Base-by-base conservation (phyloP, 2,329 filamentous ascomycete species). In the Diaporthe capsici region DNA sequence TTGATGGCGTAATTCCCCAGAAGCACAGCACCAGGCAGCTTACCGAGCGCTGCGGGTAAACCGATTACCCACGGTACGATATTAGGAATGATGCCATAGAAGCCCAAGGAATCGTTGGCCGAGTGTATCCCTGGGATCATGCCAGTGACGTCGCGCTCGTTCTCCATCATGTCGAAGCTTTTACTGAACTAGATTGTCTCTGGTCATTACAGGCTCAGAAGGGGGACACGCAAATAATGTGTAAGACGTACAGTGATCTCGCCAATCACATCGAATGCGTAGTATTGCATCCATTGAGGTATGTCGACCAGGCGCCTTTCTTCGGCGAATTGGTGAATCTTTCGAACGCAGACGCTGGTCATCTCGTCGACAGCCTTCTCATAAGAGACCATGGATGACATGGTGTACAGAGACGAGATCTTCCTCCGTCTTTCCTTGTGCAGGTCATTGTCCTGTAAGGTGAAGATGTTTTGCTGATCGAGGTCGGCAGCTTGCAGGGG, bases 231-330 rank as follows among this genome's bases (percentile, higher is more conserved):
- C 6, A 6, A 7, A 34, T 31, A 7, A 39, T 17, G 8, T 25
- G 2, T 20, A 20, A 15, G 25, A 25, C 58, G 10, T 61, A 63
- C 58, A 12, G 58, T 63, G 15, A 63, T 63, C 13, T 63, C 37
- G 15, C 37, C 37, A 10, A 63, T 63, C 4, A 63, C 58, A 63
- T 63, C 58, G 10, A 63, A 63, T 4, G 58, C 58, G 13, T 63
- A 63, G 37, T 63, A 63, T 15, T 63, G 58, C 58, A 63, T 17
- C 58, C 58, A 63, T 42, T 61, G 58, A 20, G 58, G 58, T 42
- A 63, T 44, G 17, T 44, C 12, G n/a, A 63, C 28, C 37, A 44
- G 15, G 7, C 58, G 58, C 25, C 58, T 2, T 28, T 63, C 13
- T 28, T 63, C 58, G 34, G 58, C 58, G 7, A 44, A 44, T 12